A percentile compares a stretch with the other conserved stretches of the same genome.
These are phyloP conservation scores for Tricladium varicosporioides DNA, from an alignment of 2,329 filamentous ascomycete genomes.

Conservation along the genomic window DNA sequence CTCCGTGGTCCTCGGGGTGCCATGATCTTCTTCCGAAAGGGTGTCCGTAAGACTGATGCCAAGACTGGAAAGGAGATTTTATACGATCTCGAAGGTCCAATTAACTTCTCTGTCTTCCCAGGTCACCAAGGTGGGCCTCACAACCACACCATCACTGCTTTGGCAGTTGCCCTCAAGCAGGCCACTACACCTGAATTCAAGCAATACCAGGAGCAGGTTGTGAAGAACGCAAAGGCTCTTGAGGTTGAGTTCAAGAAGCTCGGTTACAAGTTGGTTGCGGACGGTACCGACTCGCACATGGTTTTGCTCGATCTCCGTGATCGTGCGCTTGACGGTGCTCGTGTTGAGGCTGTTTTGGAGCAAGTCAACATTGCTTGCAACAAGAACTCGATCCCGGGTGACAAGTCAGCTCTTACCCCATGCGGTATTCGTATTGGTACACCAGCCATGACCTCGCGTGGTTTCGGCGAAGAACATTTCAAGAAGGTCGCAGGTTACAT, in stretches of 20 bases:
- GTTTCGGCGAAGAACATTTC: conserved; percentile 91
- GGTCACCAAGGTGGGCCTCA: conserved; percentile 98
- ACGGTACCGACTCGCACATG: conserved; percentile 97
- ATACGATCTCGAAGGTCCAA: conserved; percentile 92
- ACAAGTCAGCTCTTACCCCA: conserved; percentile 94
- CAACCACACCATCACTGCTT: conserved; percentile 98
- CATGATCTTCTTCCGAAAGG: conserved; percentile 99
- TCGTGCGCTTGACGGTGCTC: conserved; percentile 83
- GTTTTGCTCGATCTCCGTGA: conserved; percentile 92
- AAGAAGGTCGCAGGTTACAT: conserved; percentile 88
- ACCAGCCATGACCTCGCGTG: conserved; percentile 94
- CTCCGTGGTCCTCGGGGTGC: conserved; percentile 94
- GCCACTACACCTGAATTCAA: conserved; percentile 88
- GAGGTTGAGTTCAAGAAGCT: conserved; percentile 81
- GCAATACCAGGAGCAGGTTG: conserved; percentile 87
- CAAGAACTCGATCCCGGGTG: conserved; percentile 98
- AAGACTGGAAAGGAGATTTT: conserved; percentile 87
- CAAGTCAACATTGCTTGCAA: conserved; percentile 99
- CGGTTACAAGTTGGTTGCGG: conserved; percentile 91
- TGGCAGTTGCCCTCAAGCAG: conserved; percentile 93
- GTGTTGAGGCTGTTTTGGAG: conserved; percentile 93
- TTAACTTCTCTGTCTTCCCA: conserved; percentile 99
- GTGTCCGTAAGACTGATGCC: conserved; percentile 82
- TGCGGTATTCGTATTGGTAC: conserved; percentile 95
- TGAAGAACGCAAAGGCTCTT: conserved; percentile 90